A percentile compares a stretch with the other conserved stretches of the same genome.
Conservation (phyloP, 2,329 filamentous ascomycete genomes). For the Fonsecaea monophora region DNA sequence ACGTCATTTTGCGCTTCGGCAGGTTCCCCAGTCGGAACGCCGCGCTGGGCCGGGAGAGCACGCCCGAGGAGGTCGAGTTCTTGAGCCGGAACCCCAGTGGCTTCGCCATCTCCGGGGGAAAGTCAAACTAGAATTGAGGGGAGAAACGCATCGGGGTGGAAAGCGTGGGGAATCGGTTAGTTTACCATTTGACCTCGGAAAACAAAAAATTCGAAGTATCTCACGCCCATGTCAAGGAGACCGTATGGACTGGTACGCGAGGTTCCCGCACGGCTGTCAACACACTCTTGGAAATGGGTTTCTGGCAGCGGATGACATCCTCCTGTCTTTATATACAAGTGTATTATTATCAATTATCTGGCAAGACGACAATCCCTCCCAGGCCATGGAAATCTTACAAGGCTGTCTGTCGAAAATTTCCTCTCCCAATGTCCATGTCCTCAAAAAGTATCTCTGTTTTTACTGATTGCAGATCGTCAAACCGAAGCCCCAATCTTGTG, state of each 20-base stretch:
- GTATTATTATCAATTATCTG: slow-evolving; percentile 1
- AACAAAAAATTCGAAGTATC: no score
- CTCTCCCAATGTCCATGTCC: background rate
- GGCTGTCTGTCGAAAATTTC: background rate
- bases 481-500: slow-evolving; percentile 64
- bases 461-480: background rate
- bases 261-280: background rate
- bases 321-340: background rate
- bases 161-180: background rate
- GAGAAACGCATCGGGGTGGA: background rate
- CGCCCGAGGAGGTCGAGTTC: slow-evolving; percentile 30
- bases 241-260: no score
- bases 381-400: background rate
- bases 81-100: slow-evolving; percentile 33
- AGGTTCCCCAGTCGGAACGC: slow-evolving; percentile 42
- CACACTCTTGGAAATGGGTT: background rate
- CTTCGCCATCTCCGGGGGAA: slow-evolving; percentile 2
- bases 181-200: background rate
- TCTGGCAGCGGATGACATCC: background rate
- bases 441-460: background rate
- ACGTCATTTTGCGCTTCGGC: slow-evolving; percentile 39
- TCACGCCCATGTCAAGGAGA: no score
- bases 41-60: slow-evolving; percentile 37
- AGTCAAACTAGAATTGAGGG: background rate
- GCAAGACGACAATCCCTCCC: background rate